Conservation (phyloP, 768 basidiomycete genomes). For the Boletus coccyginus region DNA sequence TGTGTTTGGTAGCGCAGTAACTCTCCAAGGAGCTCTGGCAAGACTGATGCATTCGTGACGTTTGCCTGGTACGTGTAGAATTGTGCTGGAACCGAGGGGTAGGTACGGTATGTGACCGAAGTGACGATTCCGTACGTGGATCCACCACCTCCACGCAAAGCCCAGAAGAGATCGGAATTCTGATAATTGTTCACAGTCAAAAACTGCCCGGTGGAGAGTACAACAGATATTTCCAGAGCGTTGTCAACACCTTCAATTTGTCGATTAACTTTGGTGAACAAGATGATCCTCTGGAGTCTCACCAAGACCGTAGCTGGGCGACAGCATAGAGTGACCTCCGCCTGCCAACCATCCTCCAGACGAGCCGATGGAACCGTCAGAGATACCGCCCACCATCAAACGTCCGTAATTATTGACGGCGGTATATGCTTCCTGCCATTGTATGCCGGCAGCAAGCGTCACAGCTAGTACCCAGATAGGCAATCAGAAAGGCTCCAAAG, state of each 20-base stretch:
- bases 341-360: no score
- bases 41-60: slow-evolving; percentile 28
- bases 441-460: no score
- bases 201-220: slow-evolving; percentile 42
- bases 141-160: slow-evolving; percentile 51
- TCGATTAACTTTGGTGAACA: not conserved
- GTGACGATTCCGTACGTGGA: slow-evolving; percentile 49
- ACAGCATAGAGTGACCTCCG: no score
- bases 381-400: no score
- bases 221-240: slow-evolving; percentile 44
- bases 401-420: no score
- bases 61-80: slow-evolving; percentile 29
- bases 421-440: no score
- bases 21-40: slow-evolving; percentile 33
- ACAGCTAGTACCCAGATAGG: no score
- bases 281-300: not conserved
- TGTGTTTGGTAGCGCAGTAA: slow-evolving; percentile 34
- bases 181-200: slow-evolving; percentile 39
- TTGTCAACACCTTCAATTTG: slow-evolving; percentile 43
- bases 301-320: no score
- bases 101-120: slow-evolving; percentile 46
- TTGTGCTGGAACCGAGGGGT: slow-evolving; percentile 37
- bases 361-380: no score
- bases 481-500: no score
- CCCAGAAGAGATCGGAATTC: slow-evolving; percentile 53